Evolutionary conservation across 73 alveolate species (phyloP).

Genomic region (Paramecium sexaurelia): DNA sequence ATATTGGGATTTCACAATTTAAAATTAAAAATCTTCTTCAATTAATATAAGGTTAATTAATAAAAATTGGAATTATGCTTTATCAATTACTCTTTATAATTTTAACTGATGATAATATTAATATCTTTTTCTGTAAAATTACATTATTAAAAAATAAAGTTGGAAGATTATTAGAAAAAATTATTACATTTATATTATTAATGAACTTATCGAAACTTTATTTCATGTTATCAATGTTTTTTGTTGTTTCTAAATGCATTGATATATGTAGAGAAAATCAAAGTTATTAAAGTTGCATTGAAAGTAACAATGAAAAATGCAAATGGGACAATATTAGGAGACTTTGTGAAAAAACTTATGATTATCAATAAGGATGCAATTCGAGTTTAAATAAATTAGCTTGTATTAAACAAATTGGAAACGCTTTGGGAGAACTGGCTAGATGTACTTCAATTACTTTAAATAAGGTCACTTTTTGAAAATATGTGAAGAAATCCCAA

Average conservation of each 20-base stretch:
- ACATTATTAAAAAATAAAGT: too few species aligned
- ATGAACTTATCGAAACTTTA: too few species aligned
- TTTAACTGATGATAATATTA: too few species aligned
- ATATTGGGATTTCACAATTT: too few species aligned
- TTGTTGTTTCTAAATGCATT: background rate
- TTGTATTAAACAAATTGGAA: background rate
- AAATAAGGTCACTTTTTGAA: background rate
- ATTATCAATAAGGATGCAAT: background rate
- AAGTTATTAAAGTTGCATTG: background rate
- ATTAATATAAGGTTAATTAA: too few species aligned
- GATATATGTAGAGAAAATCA: background rate
- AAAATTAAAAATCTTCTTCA: too few species aligned
- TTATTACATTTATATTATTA: too few species aligned
- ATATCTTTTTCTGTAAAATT: too few species aligned
- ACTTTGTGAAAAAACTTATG: background rate
- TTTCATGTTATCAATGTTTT: too few species aligned
- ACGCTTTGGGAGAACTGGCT: background rate
- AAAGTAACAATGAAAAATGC: background rate
- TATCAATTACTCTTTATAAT: too few species aligned
- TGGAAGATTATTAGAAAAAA: too few species aligned
- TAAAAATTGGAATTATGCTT: too few species aligned
- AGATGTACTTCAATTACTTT: background rate
- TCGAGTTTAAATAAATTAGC: background rate
- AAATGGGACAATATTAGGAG: background rate
- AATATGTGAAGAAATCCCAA: background rate